Conservation (phyloP, 129 eudicot species). For the Escallonia rubra region DNA sequence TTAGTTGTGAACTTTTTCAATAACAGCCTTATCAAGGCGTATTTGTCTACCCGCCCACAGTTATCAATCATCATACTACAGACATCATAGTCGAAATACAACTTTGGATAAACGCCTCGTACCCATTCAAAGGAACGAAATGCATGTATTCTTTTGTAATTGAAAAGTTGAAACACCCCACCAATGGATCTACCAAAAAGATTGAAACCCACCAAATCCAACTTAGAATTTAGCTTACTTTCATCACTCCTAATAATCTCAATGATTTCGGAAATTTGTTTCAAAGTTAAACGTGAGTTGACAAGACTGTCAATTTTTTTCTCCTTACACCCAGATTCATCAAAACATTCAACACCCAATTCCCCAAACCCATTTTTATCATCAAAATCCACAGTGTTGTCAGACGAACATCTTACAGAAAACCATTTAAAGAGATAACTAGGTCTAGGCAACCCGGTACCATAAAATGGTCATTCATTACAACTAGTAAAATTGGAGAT, state of each 20-base stretch:
- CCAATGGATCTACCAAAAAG: constrained; percentile 29
- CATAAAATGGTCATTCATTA: background rate
- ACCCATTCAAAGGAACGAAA: constrained; percentile 61
- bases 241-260: constrained; percentile 37
- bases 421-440: constrained; percentile 3
- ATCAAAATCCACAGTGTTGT: background rate
- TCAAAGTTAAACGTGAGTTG: constrained; percentile 8
- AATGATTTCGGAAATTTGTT: constrained; percentile 34
- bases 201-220: constrained; percentile 15
- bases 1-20: constrained; percentile 34
- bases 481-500: background rate
- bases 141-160: constrained; percentile 32
- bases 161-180: constrained; percentile 49
- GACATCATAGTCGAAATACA: constrained; percentile 33
- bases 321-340: constrained; percentile 1
- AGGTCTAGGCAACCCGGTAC: constrained; percentile 4
- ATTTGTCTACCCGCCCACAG: constrained; percentile 64
- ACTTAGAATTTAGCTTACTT: constrained; percentile 28
- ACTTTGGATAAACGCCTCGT: constrained; percentile 21
- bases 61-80: constrained; percentile 66
- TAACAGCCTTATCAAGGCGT: constrained; percentile 38
- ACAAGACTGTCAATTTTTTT: constrained; percentile 3
- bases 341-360: constrained; percentile 8
- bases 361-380: constrained; percentile 11
- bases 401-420: constrained; percentile 3